Conservation (phyloP, 495 filamentous ascomycete genomes). For the Oleoguttula mirabilis region DNA sequence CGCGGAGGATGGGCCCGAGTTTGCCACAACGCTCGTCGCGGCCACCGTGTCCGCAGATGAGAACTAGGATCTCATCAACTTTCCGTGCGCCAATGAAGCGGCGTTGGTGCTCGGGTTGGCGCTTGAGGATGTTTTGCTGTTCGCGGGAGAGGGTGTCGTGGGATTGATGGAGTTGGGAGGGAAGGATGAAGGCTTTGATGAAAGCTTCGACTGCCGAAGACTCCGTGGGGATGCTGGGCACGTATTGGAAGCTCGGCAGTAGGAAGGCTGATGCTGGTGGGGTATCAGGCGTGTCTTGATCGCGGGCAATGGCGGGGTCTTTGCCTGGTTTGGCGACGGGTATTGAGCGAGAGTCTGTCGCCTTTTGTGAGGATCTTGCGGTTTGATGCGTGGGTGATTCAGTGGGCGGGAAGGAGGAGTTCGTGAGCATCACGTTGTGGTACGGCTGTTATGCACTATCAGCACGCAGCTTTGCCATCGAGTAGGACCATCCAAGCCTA, state of each 20-base stretch:
- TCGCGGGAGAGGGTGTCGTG: constrained; percentile 42
- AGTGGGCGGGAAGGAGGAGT: constrained; percentile 51
- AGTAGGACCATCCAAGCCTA: no score
- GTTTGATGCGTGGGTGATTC: no score
- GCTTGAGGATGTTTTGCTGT: constrained; percentile 32
- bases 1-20: constrained; percentile 57
- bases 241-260: constrained; percentile 66
- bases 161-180: constrained; percentile 45
- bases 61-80: constrained; percentile 54
- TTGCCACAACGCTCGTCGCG: constrained; percentile 72
- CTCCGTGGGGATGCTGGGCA: constrained; percentile 54
- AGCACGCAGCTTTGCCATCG: no score
- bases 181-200: constrained; percentile 46
- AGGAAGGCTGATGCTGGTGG: constrained; percentile 51
- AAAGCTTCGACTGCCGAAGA: constrained; percentile 39
- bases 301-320: neutral
- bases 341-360: no score
- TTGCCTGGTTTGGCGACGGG: constrained; percentile 7
- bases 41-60: constrained; percentile 76
- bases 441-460: constrained; percentile 59
- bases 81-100: constrained; percentile 37
- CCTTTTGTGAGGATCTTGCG: no score
- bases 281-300: constrained; percentile 27
- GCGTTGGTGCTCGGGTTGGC: constrained; percentile 24
- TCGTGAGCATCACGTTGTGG: constrained; percentile 63